phyloP scores from a whole-genome alignment of 2,329 filamentous ascomycete genomes.

The Pseudocercospora cruenta region DNA sequence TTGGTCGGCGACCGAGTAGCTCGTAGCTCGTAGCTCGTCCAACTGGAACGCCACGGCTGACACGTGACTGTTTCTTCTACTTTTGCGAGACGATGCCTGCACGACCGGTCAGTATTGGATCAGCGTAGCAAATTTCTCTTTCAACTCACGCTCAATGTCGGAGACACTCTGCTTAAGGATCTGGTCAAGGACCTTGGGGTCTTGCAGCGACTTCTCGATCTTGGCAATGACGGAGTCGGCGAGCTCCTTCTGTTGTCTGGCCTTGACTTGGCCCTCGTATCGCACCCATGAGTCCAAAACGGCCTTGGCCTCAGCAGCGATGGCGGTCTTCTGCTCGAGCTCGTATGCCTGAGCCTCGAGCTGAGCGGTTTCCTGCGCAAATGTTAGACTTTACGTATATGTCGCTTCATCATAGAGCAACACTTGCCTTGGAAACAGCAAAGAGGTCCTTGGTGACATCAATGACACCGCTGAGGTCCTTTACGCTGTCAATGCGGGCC shows the following conservation, averaged over 20 bases:
- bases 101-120: constrained; percentile 13
- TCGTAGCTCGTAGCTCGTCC: constrained; percentile 6
- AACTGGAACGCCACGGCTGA: constrained; percentile 6
- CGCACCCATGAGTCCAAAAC: constrained; percentile 98
- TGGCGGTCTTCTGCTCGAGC: constrained; percentile 92
- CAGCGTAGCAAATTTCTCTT: not conserved
- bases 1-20: constrained; percentile 5
- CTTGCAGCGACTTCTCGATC: constrained; percentile 98
- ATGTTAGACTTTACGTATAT: not conserved
- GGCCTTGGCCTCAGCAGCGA: constrained; percentile 89
- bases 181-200: constrained; percentile 94
- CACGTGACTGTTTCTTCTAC: constrained; percentile 24
- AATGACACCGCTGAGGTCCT: constrained; percentile 92
- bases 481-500: constrained; percentile 88
- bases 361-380: constrained; percentile 84
- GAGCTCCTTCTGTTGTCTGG: constrained; percentile 96
- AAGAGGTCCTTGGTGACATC: constrained; percentile 97
- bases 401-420: not conserved
- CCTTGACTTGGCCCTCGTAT: constrained; percentile 98
- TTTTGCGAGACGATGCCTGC: constrained; percentile 34
- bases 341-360: constrained; percentile 96
- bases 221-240: constrained; percentile 92
- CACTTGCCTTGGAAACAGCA: constrained; percentile 88
- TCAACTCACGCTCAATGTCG: constrained; percentile 86
- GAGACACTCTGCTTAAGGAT: constrained; percentile 95